Evolutionary conservation across 2,329 filamentous ascomycete species (phyloP), one percentile per base, ranked within the genome.

Genomic region (Colletotrichum sidae): DNA sequence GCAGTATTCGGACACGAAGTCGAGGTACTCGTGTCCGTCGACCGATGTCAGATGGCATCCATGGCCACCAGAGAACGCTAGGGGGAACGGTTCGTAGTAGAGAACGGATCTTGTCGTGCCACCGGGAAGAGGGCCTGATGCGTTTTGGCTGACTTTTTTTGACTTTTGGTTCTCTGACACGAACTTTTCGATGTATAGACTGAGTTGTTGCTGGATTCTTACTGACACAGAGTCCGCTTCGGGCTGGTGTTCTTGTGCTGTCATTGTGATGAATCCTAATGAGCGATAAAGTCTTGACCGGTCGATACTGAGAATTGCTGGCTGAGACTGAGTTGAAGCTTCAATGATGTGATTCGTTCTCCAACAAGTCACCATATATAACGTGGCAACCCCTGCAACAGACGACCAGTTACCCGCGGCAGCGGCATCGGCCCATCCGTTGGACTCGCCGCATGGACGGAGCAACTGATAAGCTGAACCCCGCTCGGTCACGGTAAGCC

Each of bases 1-100:
- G 0, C 86, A 87, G 70, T 87, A 87, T 73, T 92, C 89, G 39
- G 85, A 84, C 1, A 89, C 78, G 8, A 92, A 79, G 70, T 92
- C 89, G 12, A 83, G 77, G 71, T 90, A 90, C 72, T 70, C 74
- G 17, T 78, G 73, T 8, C 75, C 79, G 53, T 84, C 82, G 45
- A 78, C 78, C 2, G 80, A 81, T 4, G 72, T 77, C 7, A 83
- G 69, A 44, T 75, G 72, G 49, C 75, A 71, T 6, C 74, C 74
- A 34, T 73, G 68, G 10, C 78, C 77, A 13, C 74, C 79, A 50
- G 75, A 75, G 64, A 83, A 79, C 9, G 70, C 75, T 9, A 83
- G 65, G 1, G 82, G 81, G 54, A 83, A 84, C 2, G 82, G 82
- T 4, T 73, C 72, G n/a, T 76, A 75, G 68, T 81, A 73, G 34